phyloP scores from a whole-genome alignment of 805 yeast genomes.

The Cephaloascus albidus region DNA sequence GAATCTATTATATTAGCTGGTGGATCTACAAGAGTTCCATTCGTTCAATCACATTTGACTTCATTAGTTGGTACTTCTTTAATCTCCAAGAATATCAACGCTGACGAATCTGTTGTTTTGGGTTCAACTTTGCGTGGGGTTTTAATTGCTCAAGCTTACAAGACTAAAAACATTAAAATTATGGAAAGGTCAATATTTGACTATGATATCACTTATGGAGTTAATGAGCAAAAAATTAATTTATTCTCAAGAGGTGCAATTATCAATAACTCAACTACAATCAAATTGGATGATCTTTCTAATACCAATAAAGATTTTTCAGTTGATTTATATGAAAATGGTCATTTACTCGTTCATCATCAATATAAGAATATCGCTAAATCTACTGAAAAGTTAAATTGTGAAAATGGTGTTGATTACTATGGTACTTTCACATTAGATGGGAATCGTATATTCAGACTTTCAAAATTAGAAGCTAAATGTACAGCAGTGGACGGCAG shows the following conservation, averaged over 20 bases:
- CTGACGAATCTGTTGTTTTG: slow-evolving; percentile 89
- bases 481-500: slow-evolving; percentile 20
- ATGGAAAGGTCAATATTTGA: slow-evolving; percentile 45
- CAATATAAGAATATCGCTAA: slow-evolving; percentile 7
- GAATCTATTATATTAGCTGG: slow-evolving; percentile 75
- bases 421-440: slow-evolving; percentile 36
- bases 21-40: slow-evolving; percentile 87
- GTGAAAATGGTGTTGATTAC: slow-evolving; percentile 25
- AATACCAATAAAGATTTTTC: slow-evolving; percentile 15
- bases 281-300: slow-evolving; percentile 26
- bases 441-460: slow-evolving; percentile 38
- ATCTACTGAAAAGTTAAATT: slow-evolving; percentile 25
- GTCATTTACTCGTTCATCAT: slow-evolving; percentile 17
- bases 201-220: slow-evolving; percentile 27
- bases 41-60: slow-evolving; percentile 57
- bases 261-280: slow-evolving; percentile 18
- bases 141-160: slow-evolving; percentile 56
- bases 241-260: slow-evolving; percentile 41
- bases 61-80: slow-evolving; percentile 48
- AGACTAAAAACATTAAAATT: slow-evolving; percentile 51
- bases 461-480: slow-evolving; percentile 33
- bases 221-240: slow-evolving; percentile 10
- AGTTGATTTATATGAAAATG: slow-evolving; percentile 28
- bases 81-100: slow-evolving; percentile 78
- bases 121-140: slow-evolving; percentile 87